Conservation (phyloP, 176 grass and related monocot species). For the Oryza nivara region DNA sequence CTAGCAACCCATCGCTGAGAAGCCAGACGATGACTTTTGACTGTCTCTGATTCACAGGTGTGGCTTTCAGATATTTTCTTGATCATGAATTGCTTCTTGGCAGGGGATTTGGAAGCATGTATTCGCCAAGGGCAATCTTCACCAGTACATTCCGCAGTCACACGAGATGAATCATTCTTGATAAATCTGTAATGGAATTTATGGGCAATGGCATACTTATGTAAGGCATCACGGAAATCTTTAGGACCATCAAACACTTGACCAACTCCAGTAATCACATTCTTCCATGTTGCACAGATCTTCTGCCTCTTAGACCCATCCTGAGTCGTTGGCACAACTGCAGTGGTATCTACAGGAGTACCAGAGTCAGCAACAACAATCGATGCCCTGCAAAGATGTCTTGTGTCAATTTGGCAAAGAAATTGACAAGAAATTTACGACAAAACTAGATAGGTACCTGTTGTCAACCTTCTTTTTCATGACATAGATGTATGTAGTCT, state of each 20-base stretch:
- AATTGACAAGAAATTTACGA: slow-evolving; percentile 5
- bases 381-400: slow-evolving; percentile 51
- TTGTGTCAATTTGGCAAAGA: slow-evolving; percentile 34
- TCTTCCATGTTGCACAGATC: slow-evolving; percentile 73
- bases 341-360: slow-evolving; percentile 57
- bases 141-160: slow-evolving; percentile 82
- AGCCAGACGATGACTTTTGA: slow-evolving; percentile 78
- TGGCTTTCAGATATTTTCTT: slow-evolving; percentile 93
- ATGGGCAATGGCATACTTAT: slow-evolving; percentile 93
- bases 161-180: slow-evolving; percentile 85
- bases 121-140: slow-evolving; percentile 90
- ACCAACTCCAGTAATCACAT: slow-evolving; percentile 84
- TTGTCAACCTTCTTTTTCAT: slow-evolving; percentile 84
- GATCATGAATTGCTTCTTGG: slow-evolving; percentile 81
- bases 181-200: slow-evolving; percentile 90
- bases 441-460: slow-evolving; percentile 52
- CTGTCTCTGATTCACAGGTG: slow-evolving; percentile 81
- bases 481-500: slow-evolving; percentile 81
- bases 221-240: slow-evolving; percentile 85
- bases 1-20: slow-evolving; percentile 94
- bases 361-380: slow-evolving; percentile 58
- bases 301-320: slow-evolving; percentile 80
- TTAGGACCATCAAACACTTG: slow-evolving; percentile 88
- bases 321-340: slow-evolving; percentile 38
- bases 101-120: slow-evolving; percentile 79